Evolutionary conservation across 1,139 yeast genomes (phyloP), one percentile per base, ranked within the genome.

Genomic region (Ogataea hybrid): DNA sequence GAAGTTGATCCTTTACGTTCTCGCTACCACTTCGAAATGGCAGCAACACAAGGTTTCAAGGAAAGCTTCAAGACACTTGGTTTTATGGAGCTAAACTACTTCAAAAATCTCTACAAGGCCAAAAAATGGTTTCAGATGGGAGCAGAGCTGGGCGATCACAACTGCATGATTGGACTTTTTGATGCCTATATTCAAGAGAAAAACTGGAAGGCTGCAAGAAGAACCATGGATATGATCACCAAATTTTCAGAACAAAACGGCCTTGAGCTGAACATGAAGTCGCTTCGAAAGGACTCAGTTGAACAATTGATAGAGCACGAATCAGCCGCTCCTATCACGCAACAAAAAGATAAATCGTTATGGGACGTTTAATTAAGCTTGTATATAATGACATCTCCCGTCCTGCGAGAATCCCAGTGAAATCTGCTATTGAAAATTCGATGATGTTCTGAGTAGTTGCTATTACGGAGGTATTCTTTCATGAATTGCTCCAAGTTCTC

Each of bases 121-220:
- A 65, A 71, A 30, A 88, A 87, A 57, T 90, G 97, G 97, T 88
- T 89, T 64, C 77, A 76, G 52, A 64, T 89, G 35, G 97, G 96
- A 0, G 71, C 77, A 28, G 92, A 85, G 48, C 67, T 85, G 3
- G 71, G 70, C 25, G 82, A 77, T 51, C 69, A 78, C 33, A 72
- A 79, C 30, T 86, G 94, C 54, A 67, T 79, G 52, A 70, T 88
- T 38, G 97, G 97, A 0, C 70, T 79, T 44, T 84, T 88, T 57
- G 96, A 89, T 58, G 67, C 72, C 37, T 65, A 63, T 41, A 54
- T 69, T 12, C 53, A 54, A 14, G 49, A 67, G 23, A 51, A 53
- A 18, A 43, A 59, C 16, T 59, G 51, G 48, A 28, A 39, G 4
- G 45, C 46, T 12, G 65, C 67, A 6, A 38, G 40, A 12, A 50